Evolutionary conservation across 2,329 filamentous ascomycete species (phyloP), one percentile per base, ranked within the genome.

Genomic region (Volutella citrinella): DNA sequence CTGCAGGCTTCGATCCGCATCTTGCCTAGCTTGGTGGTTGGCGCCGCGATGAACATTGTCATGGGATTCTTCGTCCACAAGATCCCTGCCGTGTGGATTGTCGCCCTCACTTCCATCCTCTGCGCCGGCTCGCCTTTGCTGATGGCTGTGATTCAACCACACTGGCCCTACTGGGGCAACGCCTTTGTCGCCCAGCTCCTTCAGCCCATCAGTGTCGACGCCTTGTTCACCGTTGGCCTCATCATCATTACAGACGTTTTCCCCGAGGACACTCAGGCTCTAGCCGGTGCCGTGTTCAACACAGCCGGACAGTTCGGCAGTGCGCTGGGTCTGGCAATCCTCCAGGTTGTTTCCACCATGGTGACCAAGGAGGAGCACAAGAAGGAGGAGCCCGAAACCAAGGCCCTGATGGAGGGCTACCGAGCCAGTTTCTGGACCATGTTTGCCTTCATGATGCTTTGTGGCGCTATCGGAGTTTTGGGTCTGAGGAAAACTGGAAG

Each of bases 211-310:
- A 66, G 5, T 4, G 19, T 22, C 6, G 17, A 32, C 12, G 70
- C 74, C 0, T 58, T 80, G 1, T 80, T 77, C 45, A 80, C 73
- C 0, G 68, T 78, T 0, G 72, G 68, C 0, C 65, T 71, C 25
- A 61, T 80, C 3, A 62, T 79, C 5, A 71, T 80, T 4, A 69
- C 70, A 0, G 68, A 74, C 17, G 69, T 65, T 2, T 79, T 79
- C 38, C 72, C 74, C 0, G 56, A 65, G 0, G 60, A 74, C 13
- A 69, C 66, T 3, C 77, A 82, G 37, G 75, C 71, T 0, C 61
- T 82, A 1, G 78, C 75, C 0, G 77, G 77, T 0, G 76, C 70
- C 0, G 73, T 81, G 0, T 81, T 81, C 55, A 79, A 76, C 32
- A 76, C 73, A 3, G 64, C 76, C 1, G 65, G 67, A 1, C 75